Conservation (phyloP, 129 eudicot species). For the Cynara cardunculus region DNA sequence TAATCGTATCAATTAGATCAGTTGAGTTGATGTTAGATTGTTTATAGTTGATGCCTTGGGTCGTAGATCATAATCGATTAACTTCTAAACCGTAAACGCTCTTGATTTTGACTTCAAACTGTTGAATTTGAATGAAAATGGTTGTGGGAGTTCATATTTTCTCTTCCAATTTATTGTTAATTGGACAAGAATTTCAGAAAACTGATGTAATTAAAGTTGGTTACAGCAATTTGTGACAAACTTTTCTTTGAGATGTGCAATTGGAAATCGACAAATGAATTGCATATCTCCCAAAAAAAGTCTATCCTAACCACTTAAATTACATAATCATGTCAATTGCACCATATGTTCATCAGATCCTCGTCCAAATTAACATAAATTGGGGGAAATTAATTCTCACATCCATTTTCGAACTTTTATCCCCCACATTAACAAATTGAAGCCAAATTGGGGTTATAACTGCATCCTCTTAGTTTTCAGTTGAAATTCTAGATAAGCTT, state of each 20-base stretch:
- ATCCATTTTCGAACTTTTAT: not conserved
- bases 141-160: not conserved
- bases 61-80: not conserved
- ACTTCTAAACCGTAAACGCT: not conserved
- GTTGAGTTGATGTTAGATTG: not conserved
- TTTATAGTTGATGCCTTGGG: not conserved
- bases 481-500: not conserved
- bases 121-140: not conserved
- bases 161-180: not conserved
- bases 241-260: not conserved
- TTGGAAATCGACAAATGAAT: not conserved
- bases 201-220: not conserved
- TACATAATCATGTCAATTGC: not conserved
- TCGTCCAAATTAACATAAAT: not conserved
- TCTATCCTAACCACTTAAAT: not conserved
- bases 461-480: not conserved
- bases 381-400: not conserved
- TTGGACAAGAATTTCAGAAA: not conserved
- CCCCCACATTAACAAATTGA: not conserved
- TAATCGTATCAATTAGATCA: not conserved
- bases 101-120: not conserved
- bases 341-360: not conserved
- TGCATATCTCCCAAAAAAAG: not conserved
- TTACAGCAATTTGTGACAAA: not conserved
- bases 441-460: not conserved